Base-by-base conservation (phyloP, 2,329 filamentous ascomycete genomes). In the Tolypocladium guangdongense region DNA sequence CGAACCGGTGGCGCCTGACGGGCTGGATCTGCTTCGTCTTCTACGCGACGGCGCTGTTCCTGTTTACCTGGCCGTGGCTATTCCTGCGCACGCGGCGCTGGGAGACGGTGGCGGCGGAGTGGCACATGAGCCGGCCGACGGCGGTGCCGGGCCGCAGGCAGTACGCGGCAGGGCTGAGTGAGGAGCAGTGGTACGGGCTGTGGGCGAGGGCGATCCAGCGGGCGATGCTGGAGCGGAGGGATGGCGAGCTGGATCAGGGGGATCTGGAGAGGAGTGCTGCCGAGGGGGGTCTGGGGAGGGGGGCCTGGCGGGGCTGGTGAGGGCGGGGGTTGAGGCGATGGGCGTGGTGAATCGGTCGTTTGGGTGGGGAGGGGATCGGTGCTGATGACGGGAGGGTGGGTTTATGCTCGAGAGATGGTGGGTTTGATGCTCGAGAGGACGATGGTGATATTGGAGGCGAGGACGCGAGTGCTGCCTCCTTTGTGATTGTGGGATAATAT, bases 11-110 rank as follows among this genome's bases (percentile, higher is more conserved):
- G 80, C 81, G 87, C 0, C 71, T 83, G 47, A 83, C 76, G 1
- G 65, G 64, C 7, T 88, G 83, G 82, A 72, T 89, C 46, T 71
- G 77, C 43, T 80, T 80, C 74, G 46, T 88, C 11, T 88, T 84
- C 69, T 82, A 80, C 63, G 65, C 87, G 7, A 82, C 82, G 0
- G 81, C 89, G 55, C 66, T 87, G 14, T 86, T 86, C 76, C 62
- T 90, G 54, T 74, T 90, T 59, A 73, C 79, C 3, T 90, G 87
- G 87, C 87, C 87, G 0, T 78, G 80, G 54, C 74, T 90, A 14
- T 84, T 81, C 68, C 76, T 88, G 63, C 69, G 77, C 20, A 90
- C 87, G 1, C 82, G 80, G 63, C 75, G 80, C 49, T 90, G 84
- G 70, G 78, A 84, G 57, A 82, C 87, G 2, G 76, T 81, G 3